phyloP scores from a whole-genome alignment of 768 basidiomycete species.

The Lactarius vividus region DNA sequence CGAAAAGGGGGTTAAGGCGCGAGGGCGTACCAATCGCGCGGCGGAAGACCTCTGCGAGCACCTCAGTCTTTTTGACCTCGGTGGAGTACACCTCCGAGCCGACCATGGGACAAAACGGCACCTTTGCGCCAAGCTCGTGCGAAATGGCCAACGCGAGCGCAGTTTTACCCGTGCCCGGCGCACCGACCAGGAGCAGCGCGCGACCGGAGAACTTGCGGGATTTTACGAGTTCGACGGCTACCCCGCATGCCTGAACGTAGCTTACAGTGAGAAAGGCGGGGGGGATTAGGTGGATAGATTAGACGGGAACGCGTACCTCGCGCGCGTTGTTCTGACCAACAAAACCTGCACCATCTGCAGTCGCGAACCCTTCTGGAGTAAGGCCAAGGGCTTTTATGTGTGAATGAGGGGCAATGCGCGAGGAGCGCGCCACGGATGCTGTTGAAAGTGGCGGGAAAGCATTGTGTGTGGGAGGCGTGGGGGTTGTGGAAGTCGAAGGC shows the following conservation, averaged over 20 bases:
- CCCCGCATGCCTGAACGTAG: conserved; percentile 73
- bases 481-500: conserved; percentile 21
- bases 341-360: conserved; percentile 75
- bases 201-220: conserved; percentile 92
- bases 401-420: conserved; percentile 87
- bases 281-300: neutral
- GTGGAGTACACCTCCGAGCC: conserved; percentile 95
- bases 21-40: conserved; percentile 83
- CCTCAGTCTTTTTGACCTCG: conserved; percentile 99
- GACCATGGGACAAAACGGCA: conserved; percentile 99
- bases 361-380: conserved; percentile 76
- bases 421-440: conserved; percentile 60
- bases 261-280: neutral
- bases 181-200: conserved; percentile 88
- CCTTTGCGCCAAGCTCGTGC: conserved; percentile 91
- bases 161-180: conserved; percentile 97
- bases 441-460: conserved; percentile 68
- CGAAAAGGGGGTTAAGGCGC: neutral
- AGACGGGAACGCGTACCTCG: conserved; percentile 54
- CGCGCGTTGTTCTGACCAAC: conserved; percentile 87
- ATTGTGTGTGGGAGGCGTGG: conserved; percentile 50
- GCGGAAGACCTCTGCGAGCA: conserved; percentile 90
- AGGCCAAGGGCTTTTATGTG: conserved; percentile 97
- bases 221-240: conserved; percentile 86
- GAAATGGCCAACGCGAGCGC: conserved; percentile 94